Evolutionary conservation across 352 stramenopile genomes (phyloP), one percentile per base, ranked within the genome.

Genomic region (Globisporangium spinosum): DNA sequence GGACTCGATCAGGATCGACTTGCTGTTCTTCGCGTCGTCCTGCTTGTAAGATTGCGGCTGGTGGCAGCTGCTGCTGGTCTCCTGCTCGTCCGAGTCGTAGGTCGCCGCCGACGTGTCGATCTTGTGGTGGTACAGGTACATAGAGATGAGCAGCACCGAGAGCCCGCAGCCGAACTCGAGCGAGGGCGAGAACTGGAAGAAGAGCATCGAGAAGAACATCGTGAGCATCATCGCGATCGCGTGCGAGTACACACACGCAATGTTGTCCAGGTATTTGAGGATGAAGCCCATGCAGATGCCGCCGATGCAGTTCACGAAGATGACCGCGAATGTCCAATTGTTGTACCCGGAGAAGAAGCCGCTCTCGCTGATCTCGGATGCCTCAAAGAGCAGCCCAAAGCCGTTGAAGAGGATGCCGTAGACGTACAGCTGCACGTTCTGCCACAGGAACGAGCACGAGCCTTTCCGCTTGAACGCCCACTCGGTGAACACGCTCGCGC

Each of bases 201-300:
- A 94, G 32, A 96, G 43, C 76, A 94, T 94, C 9, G 84, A 94
- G 63, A 93, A 88, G 63, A 93, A 70, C 82, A 91, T 94, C 49
- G 88, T 96, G 65, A 96, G 83, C 82, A 96, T 92, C 88, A 96
- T 96, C 35, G 86, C 88, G 66, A 96, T 79, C 23, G 85, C 87
- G 62, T 96, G 88, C 22, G 85, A 83, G 74, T 93, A 94, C 5
- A 94, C 85, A 62, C 82, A 90, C 40, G 85, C 88, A n/a, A 96
- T 96, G 70, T 96, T 96, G 84, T 96, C 88, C n/a, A 96, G 60
- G 67, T 86, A 96, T 72, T 94, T 94, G 64, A 96, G 76, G 60
- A 96, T 91, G 34, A 89, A 77, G 53, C 83, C 86, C 75, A 94
- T 89, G 45, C 74, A 85, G 62, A 96, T 85, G 43, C 88, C 88